phyloP scores from a whole-genome alignment of 1,284 basidiomycete species.

The Pterulicium gracile region DNA sequence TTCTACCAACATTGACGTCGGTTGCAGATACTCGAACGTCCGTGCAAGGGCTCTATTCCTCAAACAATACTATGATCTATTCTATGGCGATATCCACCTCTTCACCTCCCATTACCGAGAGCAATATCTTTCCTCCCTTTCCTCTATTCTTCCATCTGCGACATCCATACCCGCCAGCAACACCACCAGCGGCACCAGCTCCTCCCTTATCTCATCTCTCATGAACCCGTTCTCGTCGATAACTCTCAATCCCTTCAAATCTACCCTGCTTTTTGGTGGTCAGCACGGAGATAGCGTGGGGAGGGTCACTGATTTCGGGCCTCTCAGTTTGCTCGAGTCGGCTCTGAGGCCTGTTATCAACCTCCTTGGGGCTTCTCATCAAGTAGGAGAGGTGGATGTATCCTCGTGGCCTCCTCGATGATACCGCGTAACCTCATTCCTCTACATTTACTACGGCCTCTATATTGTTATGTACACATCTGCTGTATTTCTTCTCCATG shows the following conservation, averaged over 20 bases:
- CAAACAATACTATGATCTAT: background rate
- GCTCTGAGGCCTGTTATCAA: no score
- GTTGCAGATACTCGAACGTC: background rate
- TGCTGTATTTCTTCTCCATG: no score
- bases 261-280: background rate
- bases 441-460: no score
- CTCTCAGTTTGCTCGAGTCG: no score
- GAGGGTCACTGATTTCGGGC: no score
- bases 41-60: background rate
- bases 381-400: background rate
- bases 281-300: background rate
- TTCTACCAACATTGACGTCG: background rate
- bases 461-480: no score
- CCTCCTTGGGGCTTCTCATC: no score
- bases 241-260: background rate
- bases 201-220: no score
- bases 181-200: no score
- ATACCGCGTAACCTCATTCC: no score
- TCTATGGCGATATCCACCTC: slow-evolving; percentile 2
- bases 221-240: background rate
- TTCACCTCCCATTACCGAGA: background rate
- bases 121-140: background rate
- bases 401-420: background rate
- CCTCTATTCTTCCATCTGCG: background rate
- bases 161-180: background rate